Evolutionary conservation across 2,329 filamentous ascomycete genomes (phyloP), one percentile per base, ranked within the genome.

Genomic region (Fusarium globosum): DNA sequence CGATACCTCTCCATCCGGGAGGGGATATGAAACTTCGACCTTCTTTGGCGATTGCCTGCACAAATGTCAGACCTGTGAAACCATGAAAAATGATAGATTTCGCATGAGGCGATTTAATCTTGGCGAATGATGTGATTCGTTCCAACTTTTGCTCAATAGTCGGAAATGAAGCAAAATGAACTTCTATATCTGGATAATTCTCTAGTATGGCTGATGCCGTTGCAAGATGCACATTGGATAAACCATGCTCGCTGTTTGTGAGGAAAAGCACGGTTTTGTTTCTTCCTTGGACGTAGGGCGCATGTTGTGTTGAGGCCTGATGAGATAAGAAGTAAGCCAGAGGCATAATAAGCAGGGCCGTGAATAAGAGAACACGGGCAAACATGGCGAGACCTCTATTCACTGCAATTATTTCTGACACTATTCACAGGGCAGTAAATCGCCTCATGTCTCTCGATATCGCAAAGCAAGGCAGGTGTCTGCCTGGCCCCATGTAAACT

Each of bases 171-270:
- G 77, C 82, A 58, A 81, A 80, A 58, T 84, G 82, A 2, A 83
- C 66, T 6, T 82, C 69, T 23, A 83, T 70, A 20, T 79, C 65
- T 1, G 81, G 77, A 33, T 82, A 71, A 4, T 78, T 73, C 23
- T 82, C 81, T 6, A 83, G 52, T 11, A 84, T 66, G 0, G 81
- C 79, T 2, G 77, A 79, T 2, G 75, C 73, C 6, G 82, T 82
- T 2, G 83, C 82, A 8, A 84, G 65, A 58, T 80, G 80, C 23
- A 83, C 81, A 51, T 84, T 84, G 15, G 79, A 79, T 14, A 82
- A 75, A 35, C 83, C 82, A 56, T 77, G 76, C 14, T 81, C 79
- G 11, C 45, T 36, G 6, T 69, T 69, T 4, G 51, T 48, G 6
- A 68, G 35, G 20, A 68, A 68, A 6, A 68, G 23, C 4, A 60